Base-by-base conservation (phyloP, 1,284 basidiomycete genomes). In the Apiotrichum laibachii region DNA sequence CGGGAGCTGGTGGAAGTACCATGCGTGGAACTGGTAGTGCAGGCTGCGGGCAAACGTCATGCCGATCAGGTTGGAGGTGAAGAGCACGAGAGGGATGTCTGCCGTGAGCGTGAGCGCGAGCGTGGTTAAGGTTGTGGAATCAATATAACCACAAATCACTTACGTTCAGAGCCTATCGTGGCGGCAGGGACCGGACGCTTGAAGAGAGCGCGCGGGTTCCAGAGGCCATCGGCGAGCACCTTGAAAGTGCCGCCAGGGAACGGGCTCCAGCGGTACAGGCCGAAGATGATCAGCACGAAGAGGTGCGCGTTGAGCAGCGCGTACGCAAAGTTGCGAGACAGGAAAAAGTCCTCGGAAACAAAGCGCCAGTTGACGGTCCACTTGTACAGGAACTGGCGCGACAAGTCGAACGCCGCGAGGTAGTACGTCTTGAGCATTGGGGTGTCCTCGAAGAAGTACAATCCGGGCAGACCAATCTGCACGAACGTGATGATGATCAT, bases 281-380 rank as follows among this genome's bases (percentile, higher is more conserved):
- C 90, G 76, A 96, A 93, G 0, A 80, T 72, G 9, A 84, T 67
- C 16, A 97, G 79, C 1, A 82, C 76, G 0, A 76, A 19, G 1
- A 85, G 73, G 70, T 99, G 95, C 11, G 82, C 83, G 6, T 82
- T 63, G 8, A 98, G 79, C 19, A 99, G 81, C 0, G 79, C 74
- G 40, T 73, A 79, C 0, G 92, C 86, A 77, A 88, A 89, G 21
- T 66, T 68, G 4, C 77, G 72, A 60, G 85, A 87, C 47, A 92
- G 76, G 78, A 99, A 99, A 0, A 78, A 80, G 15, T 84, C 79
- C 72, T 94, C 89, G 22, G 83, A 78, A 1, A 99, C 66, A 70
- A 97, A 90, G 39, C 91, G 84, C 94, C 96, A 99, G 73, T 99
- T 99, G 62, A 98, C 94, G 0, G 95, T 98, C 95, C 95, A 99